These are phyloP conservation scores for Suillus occidentalis DNA, from an alignment of 768 basidiomycete species.

Conservation along the genomic window DNA sequence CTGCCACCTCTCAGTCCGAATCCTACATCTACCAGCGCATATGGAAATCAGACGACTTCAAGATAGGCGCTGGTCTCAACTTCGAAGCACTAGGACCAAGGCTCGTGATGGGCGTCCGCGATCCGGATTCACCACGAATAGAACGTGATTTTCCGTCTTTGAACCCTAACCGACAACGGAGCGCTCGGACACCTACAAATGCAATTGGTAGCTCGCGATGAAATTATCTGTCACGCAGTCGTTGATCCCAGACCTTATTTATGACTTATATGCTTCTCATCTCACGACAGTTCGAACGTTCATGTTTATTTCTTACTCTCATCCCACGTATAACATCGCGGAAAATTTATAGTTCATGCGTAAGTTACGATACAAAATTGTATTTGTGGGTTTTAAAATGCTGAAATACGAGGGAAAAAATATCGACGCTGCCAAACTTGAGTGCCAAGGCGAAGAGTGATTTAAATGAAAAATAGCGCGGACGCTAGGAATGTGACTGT, in stretches of 20 bases:
- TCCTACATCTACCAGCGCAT: conserved; percentile 64
- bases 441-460: conserved; percentile 1
- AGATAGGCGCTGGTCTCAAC: conserved; percentile 55
- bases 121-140: conserved; percentile 12
- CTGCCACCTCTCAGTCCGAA: conserved; percentile 40
- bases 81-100: conserved; percentile 51
- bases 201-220: neutral
- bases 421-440: conserved; percentile 5
- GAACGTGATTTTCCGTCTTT: conserved; percentile 10
- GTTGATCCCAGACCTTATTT: conserved; percentile 3
- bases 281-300: neutral
- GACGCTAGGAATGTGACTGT: conserved; percentile 9
- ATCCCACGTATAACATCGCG: conserved; percentile 5
- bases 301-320: neutral
- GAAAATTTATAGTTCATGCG: conserved; percentile 34
- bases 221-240: conserved; percentile 6
- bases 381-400: conserved; percentile 20
- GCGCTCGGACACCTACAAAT: conserved; percentile 14
- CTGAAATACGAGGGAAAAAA: conserved; percentile 19
- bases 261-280: neutral
- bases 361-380: conserved; percentile 32
- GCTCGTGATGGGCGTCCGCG: conserved; percentile 49
- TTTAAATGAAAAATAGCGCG: conserved; percentile 7
- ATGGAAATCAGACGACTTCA: conserved; percentile 64
- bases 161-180: conserved; percentile 5